These are phyloP conservation scores for Lagenidium giganteum DNA, from an alignment of 352 stramenopile genomes.

Conservation along the genomic window DNA sequence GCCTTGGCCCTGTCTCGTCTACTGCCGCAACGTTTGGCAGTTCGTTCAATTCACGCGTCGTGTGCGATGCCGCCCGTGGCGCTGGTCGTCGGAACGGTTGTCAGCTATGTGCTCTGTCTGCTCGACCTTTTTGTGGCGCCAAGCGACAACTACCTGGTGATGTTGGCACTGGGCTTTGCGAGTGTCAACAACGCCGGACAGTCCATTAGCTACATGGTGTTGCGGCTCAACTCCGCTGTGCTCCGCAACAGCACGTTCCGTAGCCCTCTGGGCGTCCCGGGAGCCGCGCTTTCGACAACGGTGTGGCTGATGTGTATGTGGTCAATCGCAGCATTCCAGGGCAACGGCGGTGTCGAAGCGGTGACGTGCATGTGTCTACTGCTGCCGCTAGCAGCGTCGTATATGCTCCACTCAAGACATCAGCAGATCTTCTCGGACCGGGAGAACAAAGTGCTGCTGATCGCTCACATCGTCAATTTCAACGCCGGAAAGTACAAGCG, in stretches of 20 bases:
- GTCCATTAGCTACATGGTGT: constrained; percentile 26
- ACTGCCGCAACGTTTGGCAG: too few relatives aligned
- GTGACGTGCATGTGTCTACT: constrained; percentile 1
- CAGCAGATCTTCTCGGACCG: constrained; percentile 17
- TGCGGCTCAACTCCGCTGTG: constrained; percentile 13
- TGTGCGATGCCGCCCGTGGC: too few relatives aligned
- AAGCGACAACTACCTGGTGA: constrained; percentile 8
- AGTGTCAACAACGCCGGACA: constrained; percentile 17
- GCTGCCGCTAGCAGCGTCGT: constrained; percentile 2
- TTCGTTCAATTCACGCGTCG: too few relatives aligned
- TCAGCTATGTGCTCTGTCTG: constrained; percentile 18
- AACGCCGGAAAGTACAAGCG: too few relatives aligned
- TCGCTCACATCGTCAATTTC: constrained; percentile 16
- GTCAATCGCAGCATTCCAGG: constrained; percentile 10
- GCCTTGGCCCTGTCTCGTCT: too few relatives aligned
- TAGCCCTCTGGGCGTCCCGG: constrained; percentile 11
- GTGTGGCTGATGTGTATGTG: constrained; percentile 11
- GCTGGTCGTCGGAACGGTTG: not conserved
- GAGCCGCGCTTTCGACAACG: constrained; percentile 4
- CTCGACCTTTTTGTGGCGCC: constrained; percentile 9
- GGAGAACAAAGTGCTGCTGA: constrained; percentile 17
- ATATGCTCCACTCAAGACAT: constrained; percentile 11
- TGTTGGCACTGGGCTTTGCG: constrained; percentile 10
- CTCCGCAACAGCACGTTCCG: constrained; percentile 9
- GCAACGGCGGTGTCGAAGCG: constrained; percentile 4